Evolutionary conservation across 257 asterid genomes (phyloP).

Genomic region (Rauvolfia tetraphylla): DNA sequence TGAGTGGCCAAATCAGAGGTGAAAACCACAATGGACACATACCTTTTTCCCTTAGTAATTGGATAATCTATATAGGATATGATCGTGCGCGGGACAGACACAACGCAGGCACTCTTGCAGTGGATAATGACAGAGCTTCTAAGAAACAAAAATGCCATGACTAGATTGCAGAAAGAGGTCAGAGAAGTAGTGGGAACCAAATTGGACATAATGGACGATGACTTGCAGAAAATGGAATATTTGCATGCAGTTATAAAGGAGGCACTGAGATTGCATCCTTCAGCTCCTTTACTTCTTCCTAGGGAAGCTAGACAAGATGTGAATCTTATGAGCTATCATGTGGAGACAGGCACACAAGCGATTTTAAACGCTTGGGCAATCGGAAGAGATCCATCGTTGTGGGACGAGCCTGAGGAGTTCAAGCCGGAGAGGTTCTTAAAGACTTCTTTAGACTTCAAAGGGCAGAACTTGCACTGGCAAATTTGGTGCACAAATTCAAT

Average conservation of each 20-base stretch:
- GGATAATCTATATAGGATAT: too few relatives aligned
- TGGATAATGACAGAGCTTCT: slow-evolving; percentile 11
- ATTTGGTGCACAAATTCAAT: too few relatives aligned
- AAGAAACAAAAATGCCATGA: not conserved
- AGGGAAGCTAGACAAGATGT: not conserved
- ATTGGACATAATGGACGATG: not conserved
- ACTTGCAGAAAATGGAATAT: not conserved
- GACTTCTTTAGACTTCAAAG: too few relatives aligned
- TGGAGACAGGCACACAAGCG: not conserved
- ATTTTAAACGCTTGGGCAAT: too few relatives aligned
- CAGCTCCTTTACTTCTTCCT: not conserved
- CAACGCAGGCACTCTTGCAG: not conserved
- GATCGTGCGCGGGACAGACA: slow-evolving; percentile 6
- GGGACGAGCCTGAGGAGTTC: too few relatives aligned
- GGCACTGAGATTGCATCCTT: not conserved
- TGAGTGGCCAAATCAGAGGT: too few relatives aligned
- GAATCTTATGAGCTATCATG: not conserved
- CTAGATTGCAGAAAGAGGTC: too few relatives aligned
- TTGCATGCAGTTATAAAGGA: not conserved
- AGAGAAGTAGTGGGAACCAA: not conserved
- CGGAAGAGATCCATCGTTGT: too few relatives aligned
- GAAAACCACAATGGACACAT: too few relatives aligned
- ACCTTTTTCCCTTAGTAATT: too few relatives aligned
- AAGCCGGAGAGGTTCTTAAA: too few relatives aligned
- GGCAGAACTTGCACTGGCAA: not conserved